These are phyloP conservation scores for Leccinum aurantiacum DNA, from an alignment of 768 basidiomycete species.

Conservation along the genomic window DNA sequence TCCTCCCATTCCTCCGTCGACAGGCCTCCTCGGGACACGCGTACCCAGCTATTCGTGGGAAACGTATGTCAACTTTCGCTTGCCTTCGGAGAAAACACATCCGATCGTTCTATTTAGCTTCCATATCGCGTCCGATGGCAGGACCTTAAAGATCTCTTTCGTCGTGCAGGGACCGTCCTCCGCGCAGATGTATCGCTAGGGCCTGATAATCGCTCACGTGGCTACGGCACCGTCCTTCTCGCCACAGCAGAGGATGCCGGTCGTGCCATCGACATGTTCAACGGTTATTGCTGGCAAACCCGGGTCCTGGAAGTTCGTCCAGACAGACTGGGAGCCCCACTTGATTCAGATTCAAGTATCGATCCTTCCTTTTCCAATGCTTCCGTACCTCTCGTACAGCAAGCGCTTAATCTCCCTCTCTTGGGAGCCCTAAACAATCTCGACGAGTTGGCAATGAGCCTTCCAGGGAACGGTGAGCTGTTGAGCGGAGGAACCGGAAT, in stretches of 20 bases:
- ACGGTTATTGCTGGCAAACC: slow-evolving; percentile 97
- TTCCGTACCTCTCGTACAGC: slow-evolving; percentile 23
- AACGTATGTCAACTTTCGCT: slow-evolving; percentile 61
- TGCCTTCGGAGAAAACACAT: background rate
- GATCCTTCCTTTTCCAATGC: slow-evolving; percentile 13
- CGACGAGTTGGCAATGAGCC: slow-evolving; percentile 18
- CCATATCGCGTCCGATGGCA: slow-evolving; percentile 99
- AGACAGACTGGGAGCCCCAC: slow-evolving; percentile 58
- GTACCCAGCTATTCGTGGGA: slow-evolving; percentile 94
- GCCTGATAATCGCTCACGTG: slow-evolving; percentile 89
- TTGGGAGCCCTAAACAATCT: slow-evolving; percentile 16
- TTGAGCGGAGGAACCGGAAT: slow-evolving; percentile 32
- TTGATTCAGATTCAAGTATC: slow-evolving; percentile 25
- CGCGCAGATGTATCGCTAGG: slow-evolving; percentile 77
- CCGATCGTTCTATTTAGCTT: slow-evolving; percentile 49
- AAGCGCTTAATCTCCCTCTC: slow-evolving; percentile 16
- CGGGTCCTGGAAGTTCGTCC: slow-evolving; percentile 88
- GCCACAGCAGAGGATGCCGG: slow-evolving; percentile 94
- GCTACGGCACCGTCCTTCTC: slow-evolving; percentile 92
- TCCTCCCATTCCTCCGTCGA: slow-evolving; percentile 57
- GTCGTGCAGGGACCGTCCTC: slow-evolving; percentile 88
- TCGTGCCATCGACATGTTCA: slow-evolving; percentile 93
- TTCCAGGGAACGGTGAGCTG: slow-evolving; percentile 23
- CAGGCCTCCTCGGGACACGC: slow-evolving; percentile 70
- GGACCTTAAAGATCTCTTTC: slow-evolving; percentile 97